Percentiles rank a stretch among this genome's conserved stretches.
Evolutionary conservation across 805 yeast genomes (phyloP).

Genomic region (Sugiyamaella floridensis): DNA sequence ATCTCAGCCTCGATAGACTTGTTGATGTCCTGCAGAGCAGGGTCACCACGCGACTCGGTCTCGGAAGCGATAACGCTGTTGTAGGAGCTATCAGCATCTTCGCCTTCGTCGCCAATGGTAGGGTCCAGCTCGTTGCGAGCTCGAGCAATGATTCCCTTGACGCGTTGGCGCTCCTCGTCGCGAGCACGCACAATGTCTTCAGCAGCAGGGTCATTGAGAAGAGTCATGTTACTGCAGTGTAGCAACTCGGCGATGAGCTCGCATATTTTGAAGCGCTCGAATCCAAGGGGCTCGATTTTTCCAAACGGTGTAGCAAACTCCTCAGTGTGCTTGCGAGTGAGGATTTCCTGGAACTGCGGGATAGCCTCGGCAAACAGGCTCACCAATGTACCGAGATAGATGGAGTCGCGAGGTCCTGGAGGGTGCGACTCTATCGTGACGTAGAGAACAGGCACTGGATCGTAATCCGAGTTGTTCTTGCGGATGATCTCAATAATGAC

Average conservation of each 20-base stretch:
- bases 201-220: constrained; percentile 71
- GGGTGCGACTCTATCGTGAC: constrained; percentile 84
- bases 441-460: constrained; percentile 75
- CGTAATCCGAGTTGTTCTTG: constrained; percentile 94
- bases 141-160: constrained; percentile 30
- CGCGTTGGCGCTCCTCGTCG: constrained; percentile 55
- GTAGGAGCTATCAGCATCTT: constrained; percentile 13
- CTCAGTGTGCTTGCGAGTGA: constrained; percentile 35
- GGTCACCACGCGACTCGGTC: constrained; percentile 23
- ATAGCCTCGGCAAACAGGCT: constrained; percentile 68
- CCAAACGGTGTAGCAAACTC: constrained; percentile 59
- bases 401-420: constrained; percentile 87
- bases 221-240: constrained; percentile 96
- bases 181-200: constrained; percentile 61
- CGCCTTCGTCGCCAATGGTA: constrained; percentile 8
- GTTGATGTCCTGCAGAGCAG: not conserved
- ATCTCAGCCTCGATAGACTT: constrained; percentile 11
- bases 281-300: constrained; percentile 68
- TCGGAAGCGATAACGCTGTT: constrained; percentile 15
- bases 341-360: constrained; percentile 58
- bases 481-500: constrained; percentile 90
- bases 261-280: constrained; percentile 82
- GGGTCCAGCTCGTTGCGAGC: constrained; percentile 26
- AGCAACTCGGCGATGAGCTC: constrained; percentile 90
- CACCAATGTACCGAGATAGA: constrained; percentile 82